These are phyloP conservation scores for Hymenoscyphus occultus DNA, from an alignment of 2,329 filamentous ascomycete species.

Conservation along the genomic window DNA sequence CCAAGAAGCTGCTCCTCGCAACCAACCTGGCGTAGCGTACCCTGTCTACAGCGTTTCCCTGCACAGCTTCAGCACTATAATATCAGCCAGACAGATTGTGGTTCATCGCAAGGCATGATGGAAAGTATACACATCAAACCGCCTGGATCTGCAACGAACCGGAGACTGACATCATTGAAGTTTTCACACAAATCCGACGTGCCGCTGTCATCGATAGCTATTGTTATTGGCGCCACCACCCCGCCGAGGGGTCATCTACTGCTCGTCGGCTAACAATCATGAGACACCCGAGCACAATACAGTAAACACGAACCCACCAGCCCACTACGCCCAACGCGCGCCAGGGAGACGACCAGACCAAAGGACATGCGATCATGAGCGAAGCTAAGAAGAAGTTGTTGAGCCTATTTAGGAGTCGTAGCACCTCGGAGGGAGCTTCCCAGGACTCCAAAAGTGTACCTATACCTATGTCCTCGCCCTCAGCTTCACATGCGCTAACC, in stretches of 20 bases:
- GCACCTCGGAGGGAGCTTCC: conserved; percentile 39
- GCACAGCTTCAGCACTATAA: background rate
- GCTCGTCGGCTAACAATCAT: background rate
- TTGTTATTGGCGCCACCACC: background rate
- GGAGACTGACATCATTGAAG: background rate
- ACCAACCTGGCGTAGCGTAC: background rate
- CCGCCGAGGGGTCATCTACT: conserved; percentile 3
- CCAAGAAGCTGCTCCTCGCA: background rate
- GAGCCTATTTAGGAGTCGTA: conserved; percentile 49
- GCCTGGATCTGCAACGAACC: background rate
- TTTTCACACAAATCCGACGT: background rate
- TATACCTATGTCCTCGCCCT: conserved; percentile 9
- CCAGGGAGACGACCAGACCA: conserved; percentile 1
- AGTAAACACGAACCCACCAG: background rate
- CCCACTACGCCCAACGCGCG: background rate
- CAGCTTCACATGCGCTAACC: conserved; percentile 13
- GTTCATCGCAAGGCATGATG: background rate
- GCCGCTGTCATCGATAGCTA: background rate
- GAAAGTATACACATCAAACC: background rate
- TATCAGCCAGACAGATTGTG: background rate
- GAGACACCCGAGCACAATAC: background rate
- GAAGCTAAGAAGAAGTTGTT: conserved; percentile 31
- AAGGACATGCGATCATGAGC: conserved; percentile 25
- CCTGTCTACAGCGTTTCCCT: background rate
- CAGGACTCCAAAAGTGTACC: conserved; percentile 38